phyloP scores from a whole-genome alignment of 2,329 filamentous ascomycete species.

The Sclerotinia minor region DNA sequence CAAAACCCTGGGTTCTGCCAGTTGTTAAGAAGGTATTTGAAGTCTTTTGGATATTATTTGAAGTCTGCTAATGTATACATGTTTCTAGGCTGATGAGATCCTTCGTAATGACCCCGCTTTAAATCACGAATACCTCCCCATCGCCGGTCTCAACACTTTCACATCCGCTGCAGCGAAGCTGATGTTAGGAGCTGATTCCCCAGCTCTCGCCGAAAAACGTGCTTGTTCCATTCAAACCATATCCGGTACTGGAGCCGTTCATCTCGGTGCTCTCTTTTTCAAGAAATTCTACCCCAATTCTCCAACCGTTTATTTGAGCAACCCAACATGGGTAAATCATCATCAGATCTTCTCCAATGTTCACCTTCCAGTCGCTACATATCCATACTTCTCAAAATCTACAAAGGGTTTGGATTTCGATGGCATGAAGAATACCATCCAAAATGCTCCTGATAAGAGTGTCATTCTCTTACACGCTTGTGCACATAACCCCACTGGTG shows the following conservation, averaged over 20 bases:
- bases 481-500: constrained; percentile 96
- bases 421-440: constrained; percentile 75
- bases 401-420: constrained; percentile 91
- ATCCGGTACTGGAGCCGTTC: constrained; percentile 93
- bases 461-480: constrained; percentile 93
- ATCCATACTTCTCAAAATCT: constrained; percentile 90
- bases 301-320: constrained; percentile 83
- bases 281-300: constrained; percentile 80
- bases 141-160: constrained; percentile 82
- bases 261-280: constrained; percentile 91
- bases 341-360: constrained; percentile 98
- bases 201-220: constrained; percentile 81
- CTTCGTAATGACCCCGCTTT: constrained; percentile 84
- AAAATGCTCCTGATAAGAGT: constrained; percentile 71
- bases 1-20: constrained; percentile 95
- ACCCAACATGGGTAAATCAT: constrained; percentile 98
- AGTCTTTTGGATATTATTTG: background rate
- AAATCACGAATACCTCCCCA: constrained; percentile 98
- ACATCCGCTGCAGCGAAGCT: constrained; percentile 89
- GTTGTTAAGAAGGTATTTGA: constrained; percentile 86
- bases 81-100: constrained; percentile 77
- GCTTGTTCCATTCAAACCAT: constrained; percentile 86
- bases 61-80: constrained; percentile 8
- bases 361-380: constrained; percentile 71
- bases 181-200: constrained; percentile 75